Evolutionary conservation across 2,329 filamentous ascomycete genomes (phyloP), one percentile per base, ranked within the genome.

Genomic region (Fusarium nelsonii): DNA sequence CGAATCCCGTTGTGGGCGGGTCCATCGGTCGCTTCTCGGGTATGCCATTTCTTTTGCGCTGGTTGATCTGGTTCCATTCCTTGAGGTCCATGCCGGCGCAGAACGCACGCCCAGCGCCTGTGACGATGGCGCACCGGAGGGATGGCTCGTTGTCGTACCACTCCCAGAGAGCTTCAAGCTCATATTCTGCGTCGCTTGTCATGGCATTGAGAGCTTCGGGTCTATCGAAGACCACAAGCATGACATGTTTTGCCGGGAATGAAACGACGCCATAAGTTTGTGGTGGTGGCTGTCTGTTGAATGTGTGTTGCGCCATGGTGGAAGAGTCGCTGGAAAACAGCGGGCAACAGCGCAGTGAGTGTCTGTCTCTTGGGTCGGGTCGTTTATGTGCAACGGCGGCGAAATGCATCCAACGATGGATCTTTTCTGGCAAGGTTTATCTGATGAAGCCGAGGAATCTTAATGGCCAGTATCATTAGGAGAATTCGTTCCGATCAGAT

Each of bases 81-180:
- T 88, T 88, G 18, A 92, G 82, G 74, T 92, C 90, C 34, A 88
- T 88, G 16, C 90, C 90, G 0, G 89, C 88, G 76, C 88, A 92
- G 73, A 92, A 92, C 1, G 89, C 88, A 11, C 88, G 81, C 0
- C 88, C 89, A 0, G 81, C 79, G 20, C 90, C 90, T 1, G 89
- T 91, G 45, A 92, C 74, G 4, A 92, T 83, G 45, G 87, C 89
- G 73, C 87, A 88, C 45, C 86, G 85, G 46, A 92, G 83, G 2
- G 78, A 78, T 2, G 88, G 85, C 76, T 91, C 85, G n/a, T 74
- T 75, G 73, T 92, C 90, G 76, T 87, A 90, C 85, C 88, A 91
- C 16, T 79, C 75, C 82, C 84, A 90, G 28, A 88, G 80, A 2
- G 69, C 64, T 61, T 81, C 81, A 36, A 89, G 72, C 43, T 74